A percentile compares a stretch with the other conserved stretches of the same genome.
These are phyloP conservation scores for Haberlea rhodopensis DNA, from an alignment of 257 asterid species.

Conservation along the genomic window DNA sequence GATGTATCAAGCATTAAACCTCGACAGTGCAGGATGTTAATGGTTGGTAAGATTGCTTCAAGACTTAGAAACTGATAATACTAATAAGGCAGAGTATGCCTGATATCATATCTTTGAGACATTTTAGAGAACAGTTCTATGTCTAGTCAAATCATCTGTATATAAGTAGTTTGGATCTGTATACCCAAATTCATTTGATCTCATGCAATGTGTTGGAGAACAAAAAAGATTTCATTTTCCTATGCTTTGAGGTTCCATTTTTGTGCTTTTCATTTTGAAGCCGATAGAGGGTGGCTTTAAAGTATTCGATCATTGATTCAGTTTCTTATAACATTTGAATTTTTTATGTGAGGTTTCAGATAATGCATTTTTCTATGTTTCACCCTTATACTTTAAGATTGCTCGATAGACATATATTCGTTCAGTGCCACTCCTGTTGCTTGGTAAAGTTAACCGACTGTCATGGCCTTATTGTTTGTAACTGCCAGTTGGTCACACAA, in stretches of 20 bases:
- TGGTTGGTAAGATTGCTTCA: constrained; percentile 99
- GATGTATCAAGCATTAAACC: constrained; percentile 96
- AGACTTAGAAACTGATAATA: constrained; percentile 79
- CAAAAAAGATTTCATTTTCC: constrained; percentile 21
- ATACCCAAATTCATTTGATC: constrained; percentile 22
- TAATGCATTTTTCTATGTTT: no score
- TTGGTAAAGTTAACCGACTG: no score
- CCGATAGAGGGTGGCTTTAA: neutral
- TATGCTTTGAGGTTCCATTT: constrained; percentile 16
- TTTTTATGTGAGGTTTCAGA: neutral
- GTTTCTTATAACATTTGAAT: no score
- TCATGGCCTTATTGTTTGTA: no score
- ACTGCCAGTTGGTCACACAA: no score
- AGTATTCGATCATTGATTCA: neutral
- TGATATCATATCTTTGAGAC: constrained; percentile 55
- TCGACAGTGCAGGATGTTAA: constrained; percentile 84
- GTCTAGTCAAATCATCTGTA: constrained; percentile 41
- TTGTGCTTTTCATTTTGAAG: constrained; percentile 22
- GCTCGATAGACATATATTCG: no score
- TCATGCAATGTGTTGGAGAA: constrained; percentile 26
- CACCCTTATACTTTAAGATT: no score
- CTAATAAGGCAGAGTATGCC: constrained; percentile 67
- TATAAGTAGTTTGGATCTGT: constrained; percentile 39
- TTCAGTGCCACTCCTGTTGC: no score
- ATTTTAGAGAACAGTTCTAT: constrained; percentile 41